phyloP scores from a whole-genome alignment of 164 flowering plant species.

The Chimonanthus praecox region DNA sequence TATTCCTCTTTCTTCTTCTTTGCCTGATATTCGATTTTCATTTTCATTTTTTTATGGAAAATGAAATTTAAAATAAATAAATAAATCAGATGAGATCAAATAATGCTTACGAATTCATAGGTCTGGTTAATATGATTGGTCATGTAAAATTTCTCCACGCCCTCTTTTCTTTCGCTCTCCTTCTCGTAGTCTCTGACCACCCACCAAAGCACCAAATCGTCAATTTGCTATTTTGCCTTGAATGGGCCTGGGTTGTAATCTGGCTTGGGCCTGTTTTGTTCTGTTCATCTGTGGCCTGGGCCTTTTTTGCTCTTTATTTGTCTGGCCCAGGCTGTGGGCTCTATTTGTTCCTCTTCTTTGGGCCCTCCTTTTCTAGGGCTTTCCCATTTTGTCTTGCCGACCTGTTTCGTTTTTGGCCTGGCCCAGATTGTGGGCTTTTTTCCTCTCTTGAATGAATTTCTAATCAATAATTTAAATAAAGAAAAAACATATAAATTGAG shows the following conservation, averaged over 20 bases:
- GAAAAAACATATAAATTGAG: too few relatives aligned
- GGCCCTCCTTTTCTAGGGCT: too few relatives aligned
- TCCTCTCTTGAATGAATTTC: neutral
- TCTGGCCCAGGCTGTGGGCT: too few relatives aligned
- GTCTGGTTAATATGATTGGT: conserved; percentile 32
- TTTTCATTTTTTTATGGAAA: neutral
- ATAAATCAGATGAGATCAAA: neutral
- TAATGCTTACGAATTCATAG: conserved; percentile 28
- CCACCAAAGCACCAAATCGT: neutral
- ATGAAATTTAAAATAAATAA: neutral
- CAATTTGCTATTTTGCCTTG: neutral
- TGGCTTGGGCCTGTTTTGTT: too few relatives aligned
- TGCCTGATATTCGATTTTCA: conserved; percentile 11
- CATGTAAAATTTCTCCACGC: conserved; percentile 29
- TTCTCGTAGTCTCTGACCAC: conserved; percentile 27
- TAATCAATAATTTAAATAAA: neutral
- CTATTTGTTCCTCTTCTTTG: too few relatives aligned
- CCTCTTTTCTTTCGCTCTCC: conserved; percentile 23
- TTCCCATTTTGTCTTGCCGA: too few relatives aligned
- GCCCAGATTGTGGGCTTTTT: too few relatives aligned
- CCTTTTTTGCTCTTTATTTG: too few relatives aligned
- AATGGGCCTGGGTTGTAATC: too few relatives aligned
- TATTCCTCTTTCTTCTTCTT: conserved; percentile 31
- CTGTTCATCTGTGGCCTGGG: too few relatives aligned
- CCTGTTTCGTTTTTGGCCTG: too few relatives aligned